Conservation (phyloP, 108 stramenopile species). For the Cyclotella baltica region DNA sequence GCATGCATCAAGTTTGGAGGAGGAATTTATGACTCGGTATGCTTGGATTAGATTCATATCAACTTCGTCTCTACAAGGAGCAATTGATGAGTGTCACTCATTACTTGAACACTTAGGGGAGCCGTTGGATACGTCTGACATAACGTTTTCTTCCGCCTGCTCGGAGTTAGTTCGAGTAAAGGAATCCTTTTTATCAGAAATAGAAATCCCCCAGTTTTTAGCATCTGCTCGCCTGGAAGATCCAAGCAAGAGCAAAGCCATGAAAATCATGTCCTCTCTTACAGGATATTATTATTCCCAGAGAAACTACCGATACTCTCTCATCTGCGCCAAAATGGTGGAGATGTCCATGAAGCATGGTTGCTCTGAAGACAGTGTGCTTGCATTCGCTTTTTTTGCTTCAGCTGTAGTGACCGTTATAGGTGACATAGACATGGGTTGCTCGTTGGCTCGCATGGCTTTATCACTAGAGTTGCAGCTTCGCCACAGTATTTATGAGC, state of each 20-base stretch:
- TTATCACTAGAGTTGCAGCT: slow-evolving; percentile 5
- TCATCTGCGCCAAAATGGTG: slow-evolving; percentile 37
- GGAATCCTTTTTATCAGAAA: slow-evolving; percentile 1
- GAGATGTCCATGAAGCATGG: slow-evolving; percentile 37
- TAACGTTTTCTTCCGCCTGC: background rate
- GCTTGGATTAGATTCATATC: slow-evolving; percentile 21
- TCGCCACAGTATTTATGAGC: background rate
- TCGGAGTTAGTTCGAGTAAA: slow-evolving; percentile 20
- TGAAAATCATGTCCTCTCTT: slow-evolving; percentile 33
- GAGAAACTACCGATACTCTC: background rate
- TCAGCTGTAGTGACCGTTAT: slow-evolving; percentile 10
- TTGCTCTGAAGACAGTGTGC: slow-evolving; percentile 23
- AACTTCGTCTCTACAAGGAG: slow-evolving; percentile 3
- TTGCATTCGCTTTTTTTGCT: slow-evolving; percentile 32
- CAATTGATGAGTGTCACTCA: slow-evolving; percentile 18
- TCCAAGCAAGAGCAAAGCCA: slow-evolving; percentile 19
- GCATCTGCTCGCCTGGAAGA: slow-evolving; percentile 3
- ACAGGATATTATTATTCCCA: slow-evolving; percentile 6
- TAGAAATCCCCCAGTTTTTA: slow-evolving; percentile 8
- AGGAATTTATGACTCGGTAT: slow-evolving; percentile 29
- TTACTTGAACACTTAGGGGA: slow-evolving; percentile 27
- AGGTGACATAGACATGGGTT: slow-evolving; percentile 35
- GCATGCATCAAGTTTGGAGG: slow-evolving; percentile 21
- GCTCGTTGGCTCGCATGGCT: slow-evolving; percentile 30
- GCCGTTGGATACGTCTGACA: slow-evolving; percentile 27